Evolutionary conservation across 768 basidiomycete genomes (phyloP).

Genomic region (Naganishia randhawae): DNA sequence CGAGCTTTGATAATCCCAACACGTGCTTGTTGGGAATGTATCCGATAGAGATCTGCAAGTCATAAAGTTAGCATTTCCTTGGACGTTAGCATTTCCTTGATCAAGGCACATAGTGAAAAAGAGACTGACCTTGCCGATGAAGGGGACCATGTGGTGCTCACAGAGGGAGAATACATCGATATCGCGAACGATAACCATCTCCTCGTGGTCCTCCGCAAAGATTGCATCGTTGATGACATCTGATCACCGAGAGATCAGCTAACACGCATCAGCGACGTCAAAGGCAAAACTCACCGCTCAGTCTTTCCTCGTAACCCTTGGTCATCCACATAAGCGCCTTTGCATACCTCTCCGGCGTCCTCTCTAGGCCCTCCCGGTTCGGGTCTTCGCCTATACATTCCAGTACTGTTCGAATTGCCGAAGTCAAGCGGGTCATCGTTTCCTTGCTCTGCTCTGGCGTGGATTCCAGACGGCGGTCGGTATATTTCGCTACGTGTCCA

Average conservation of each 20-base stretch:
- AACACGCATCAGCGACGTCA: no score
- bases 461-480: constrained; percentile 75
- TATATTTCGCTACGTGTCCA: constrained; percentile 67
- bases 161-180: constrained; percentile 96
- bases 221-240: constrained; percentile 99
- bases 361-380: constrained; percentile 81
- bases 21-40: constrained; percentile 96
- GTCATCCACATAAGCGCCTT: constrained; percentile 99
- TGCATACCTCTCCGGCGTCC: constrained; percentile 92
- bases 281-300: constrained; percentile 62
- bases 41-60: constrained; percentile 82
- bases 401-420: constrained; percentile 82
- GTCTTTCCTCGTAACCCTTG: constrained; percentile 90
- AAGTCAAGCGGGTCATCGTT: constrained; percentile 71
- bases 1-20: constrained; percentile 90
- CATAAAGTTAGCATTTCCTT: constrained; percentile 18
- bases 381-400: constrained; percentile 99
- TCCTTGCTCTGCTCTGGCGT: constrained; percentile 67
- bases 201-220: constrained; percentile 98
- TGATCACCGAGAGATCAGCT: constrained; percentile 42
- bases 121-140: constrained; percentile 84
- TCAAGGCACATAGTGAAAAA: neutral
- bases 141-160: constrained; percentile 97
- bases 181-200: constrained; percentile 97
- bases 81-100: constrained; percentile 13